A percentile compares a stretch with the other conserved stretches of the same genome.
Evolutionary conservation across 2,329 filamentous ascomycete species (phyloP).

Genomic region (Endocalyx cinctus): DNA sequence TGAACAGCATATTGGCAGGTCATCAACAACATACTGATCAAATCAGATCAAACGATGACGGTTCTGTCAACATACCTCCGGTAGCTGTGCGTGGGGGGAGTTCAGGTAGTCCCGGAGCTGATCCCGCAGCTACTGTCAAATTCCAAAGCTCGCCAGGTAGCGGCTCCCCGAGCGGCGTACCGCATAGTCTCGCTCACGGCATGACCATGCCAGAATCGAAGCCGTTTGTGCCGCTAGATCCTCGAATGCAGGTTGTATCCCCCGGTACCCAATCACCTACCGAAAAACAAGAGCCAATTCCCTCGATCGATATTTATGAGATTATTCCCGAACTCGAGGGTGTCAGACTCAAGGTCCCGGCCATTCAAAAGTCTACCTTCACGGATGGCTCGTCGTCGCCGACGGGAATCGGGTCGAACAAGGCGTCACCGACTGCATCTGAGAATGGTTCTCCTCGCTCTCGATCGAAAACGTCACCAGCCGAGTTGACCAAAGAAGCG

Average conservation of each 20-base stretch:
- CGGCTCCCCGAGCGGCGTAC: too few relatives aligned
- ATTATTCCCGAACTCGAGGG: constrained; percentile 58
- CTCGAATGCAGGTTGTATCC: constrained; percentile 38
- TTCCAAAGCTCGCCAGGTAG: constrained; percentile 15
- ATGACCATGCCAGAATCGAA: constrained; percentile 31
- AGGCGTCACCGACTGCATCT: constrained; percentile 24
- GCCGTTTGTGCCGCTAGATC: constrained; percentile 37
- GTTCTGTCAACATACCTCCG: constrained; percentile 7
- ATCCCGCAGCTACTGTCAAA: constrained; percentile 10
- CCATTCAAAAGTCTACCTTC: constrained; percentile 49
- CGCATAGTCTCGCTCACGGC: constrained; percentile 18
- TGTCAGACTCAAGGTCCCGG: constrained; percentile 50
- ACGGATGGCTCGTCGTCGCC: constrained; percentile 27
- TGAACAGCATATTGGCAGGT: constrained; percentile 11
- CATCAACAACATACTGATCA: too few relatives aligned
- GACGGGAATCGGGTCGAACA: constrained; percentile 21
- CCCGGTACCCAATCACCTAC: constrained; percentile 16
- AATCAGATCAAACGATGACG: neutral
- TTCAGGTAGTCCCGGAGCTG: constrained; percentile 12
- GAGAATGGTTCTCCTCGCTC: constrained; percentile 20
- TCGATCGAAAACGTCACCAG: constrained; percentile 25
- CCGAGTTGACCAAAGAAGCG: constrained; percentile 40
- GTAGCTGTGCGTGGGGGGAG: constrained; percentile 11
- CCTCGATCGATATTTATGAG: constrained; percentile 53
- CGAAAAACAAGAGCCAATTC: constrained; percentile 30